Evolutionary conservation across 441 rosid genomes (phyloP), one percentile per base, ranked within the genome.

Genomic region (Manihot esculenta): DNA sequence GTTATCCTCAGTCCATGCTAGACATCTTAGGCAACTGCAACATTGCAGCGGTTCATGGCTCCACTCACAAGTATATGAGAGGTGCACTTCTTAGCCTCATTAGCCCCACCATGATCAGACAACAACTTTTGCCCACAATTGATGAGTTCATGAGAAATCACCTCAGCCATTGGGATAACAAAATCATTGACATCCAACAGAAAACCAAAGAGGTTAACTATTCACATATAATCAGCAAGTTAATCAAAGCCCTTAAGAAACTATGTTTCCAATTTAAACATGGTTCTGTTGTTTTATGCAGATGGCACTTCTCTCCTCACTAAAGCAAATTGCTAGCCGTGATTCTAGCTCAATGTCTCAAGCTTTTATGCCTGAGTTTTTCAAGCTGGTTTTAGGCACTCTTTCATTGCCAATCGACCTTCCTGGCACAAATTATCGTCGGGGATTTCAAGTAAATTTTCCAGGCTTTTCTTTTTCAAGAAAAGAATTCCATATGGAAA

Each of bases 41-140:
- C 85, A 91, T 93, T 58, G 97, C 97, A 3, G 98, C 98, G 3
- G 97, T 93, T 68, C 92, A 91, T 70, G 98, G 98, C 67, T 72
- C 91, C 13, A 72, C 85, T 24, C 98, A 93, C 70, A 83, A 83
- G 79, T 78, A 78, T 74, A 88, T 91, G 96, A 89, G 98, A 85
- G 89, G 96, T 4, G 90, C 98, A 3, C 73, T 93, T 68, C 82
- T 89, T 48, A 77, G 88, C 41, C 79, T 93, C 33, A 83, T 91
- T 53, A 79, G 85, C 82, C 93, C 94, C 61, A 35, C 87, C 47
- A 84, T 87, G 88, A 87, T 93, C 83, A 88, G 84, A 74, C 84
- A 85, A 21, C 92, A 84, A 35, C 88, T 89, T 15, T 55, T 93
- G 78, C 94, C 94, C 0, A 93, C 85, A 70, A 87, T 93, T 64